Percentiles rank a stretch among this genome's conserved stretches.
These are phyloP conservation scores for Wallacemonas rigidus DNA, from an alignment of 208 protist genomes.

Conservation along the genomic window DNA sequence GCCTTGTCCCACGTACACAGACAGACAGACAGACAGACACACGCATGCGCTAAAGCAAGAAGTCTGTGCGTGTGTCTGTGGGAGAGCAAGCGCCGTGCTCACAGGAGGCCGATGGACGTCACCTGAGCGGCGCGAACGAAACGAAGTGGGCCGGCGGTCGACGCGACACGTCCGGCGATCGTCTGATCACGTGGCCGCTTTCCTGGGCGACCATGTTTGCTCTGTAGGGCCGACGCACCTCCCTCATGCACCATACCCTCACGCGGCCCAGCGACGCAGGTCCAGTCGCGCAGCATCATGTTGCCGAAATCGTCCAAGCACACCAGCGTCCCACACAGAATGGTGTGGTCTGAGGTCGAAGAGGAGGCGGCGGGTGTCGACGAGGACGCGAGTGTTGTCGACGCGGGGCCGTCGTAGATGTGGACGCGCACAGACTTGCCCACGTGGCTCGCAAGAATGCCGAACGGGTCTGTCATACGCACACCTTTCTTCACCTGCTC, in stretches of 20 bases:
- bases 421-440: slow-evolving; percentile 36
- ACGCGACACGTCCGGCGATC: slow-evolving; percentile 3
- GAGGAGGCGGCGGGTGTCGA: slow-evolving; percentile 2
- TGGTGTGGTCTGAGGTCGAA: slow-evolving; percentile 18
- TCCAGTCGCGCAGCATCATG: slow-evolving; percentile 56
- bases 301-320: slow-evolving; percentile 76
- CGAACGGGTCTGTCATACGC: slow-evolving; percentile 45
- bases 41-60: too few relatives aligned
- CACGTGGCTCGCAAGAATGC: slow-evolving; percentile 50
- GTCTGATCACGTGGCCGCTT: slow-evolving; percentile 25
- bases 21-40: too few relatives aligned
- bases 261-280: slow-evolving; percentile 9
- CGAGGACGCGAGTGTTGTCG: background rate
- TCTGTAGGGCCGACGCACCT: background rate
- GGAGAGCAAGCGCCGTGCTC: background rate
- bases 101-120: slow-evolving; percentile 30
- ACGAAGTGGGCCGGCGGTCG: slow-evolving; percentile 27
- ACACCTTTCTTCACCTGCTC: background rate
- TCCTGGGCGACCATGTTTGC: background rate
- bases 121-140: slow-evolving; percentile 61
- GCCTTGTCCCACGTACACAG: too few relatives aligned
- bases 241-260: background rate
- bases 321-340: slow-evolving; percentile 44
- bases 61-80: too few relatives aligned
- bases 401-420: slow-evolving; percentile 27